These are phyloP conservation scores for Jaltomata sinuosa DNA, from an alignment of 257 asterid genomes.

Conservation along the genomic window DNA sequence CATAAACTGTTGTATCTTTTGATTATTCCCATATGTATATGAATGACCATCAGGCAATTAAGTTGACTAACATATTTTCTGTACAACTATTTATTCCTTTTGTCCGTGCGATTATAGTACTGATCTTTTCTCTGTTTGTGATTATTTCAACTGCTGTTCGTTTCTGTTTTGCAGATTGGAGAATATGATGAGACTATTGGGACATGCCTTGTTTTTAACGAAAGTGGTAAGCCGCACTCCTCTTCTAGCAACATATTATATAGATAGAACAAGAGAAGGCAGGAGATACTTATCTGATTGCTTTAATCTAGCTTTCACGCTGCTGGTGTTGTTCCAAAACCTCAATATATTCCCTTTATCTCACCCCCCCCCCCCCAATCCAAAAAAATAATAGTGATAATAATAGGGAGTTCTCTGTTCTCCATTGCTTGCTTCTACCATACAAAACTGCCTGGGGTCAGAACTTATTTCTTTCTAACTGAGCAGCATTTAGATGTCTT, in stretches of 20 bases:
- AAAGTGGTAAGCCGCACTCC: conserved; percentile 51
- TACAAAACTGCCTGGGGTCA: neutral
- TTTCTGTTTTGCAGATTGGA: conserved; percentile 55
- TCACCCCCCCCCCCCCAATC: no score
- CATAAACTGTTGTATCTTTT: neutral
- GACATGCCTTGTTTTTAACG: conserved; percentile 64
- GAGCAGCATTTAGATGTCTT: neutral
- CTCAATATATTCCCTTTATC: neutral
- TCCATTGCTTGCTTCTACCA: neutral
- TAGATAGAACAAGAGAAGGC: neutral
- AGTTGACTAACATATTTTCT: no score
- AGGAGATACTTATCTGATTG: neutral
- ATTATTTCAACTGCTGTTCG: neutral
- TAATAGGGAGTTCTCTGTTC: neutral
- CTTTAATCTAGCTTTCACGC: neutral
- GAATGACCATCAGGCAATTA: neutral
- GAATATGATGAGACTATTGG: no score
- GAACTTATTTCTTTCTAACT: neutral
- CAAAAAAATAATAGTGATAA: no score
- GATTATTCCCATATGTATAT: neutral
- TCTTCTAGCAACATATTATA: neutral
- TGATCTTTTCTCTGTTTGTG: no score
- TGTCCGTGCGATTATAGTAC: no score
- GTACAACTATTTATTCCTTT: no score
- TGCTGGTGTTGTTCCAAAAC: neutral